Base-by-base conservation (phyloP, 495 filamentous ascomycete genomes). In the Neurospora intermedia region DNA sequence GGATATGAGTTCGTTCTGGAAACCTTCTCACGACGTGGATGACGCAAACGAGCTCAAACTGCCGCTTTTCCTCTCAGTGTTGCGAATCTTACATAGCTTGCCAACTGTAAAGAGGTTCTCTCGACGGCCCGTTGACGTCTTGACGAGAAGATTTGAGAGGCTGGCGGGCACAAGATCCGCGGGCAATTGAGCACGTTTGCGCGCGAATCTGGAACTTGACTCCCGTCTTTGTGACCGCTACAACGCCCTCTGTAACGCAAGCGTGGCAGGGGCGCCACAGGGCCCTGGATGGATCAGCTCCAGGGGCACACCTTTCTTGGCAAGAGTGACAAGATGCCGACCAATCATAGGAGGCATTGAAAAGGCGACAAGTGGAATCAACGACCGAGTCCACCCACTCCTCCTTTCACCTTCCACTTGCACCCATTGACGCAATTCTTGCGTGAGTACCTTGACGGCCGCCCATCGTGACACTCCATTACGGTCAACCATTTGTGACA, bases 151-250 rank as follows among this genome's bases (percentile, higher is more conserved):
- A 15, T 66, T 66, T 66, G 27, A 35, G 43, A 45, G 54, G 15
- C 54, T 15, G 54, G 54, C 54, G 46, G 31, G 42, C 59, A 54
- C 71, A 10, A 23, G 59, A 72, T 54, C 43, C 66, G 73, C 71
- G 73, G 75, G 54, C 69, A 48, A 74, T 77, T 80, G 79, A 81
- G 79, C 79, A 78, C 69, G 76, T 81, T 81, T 81, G 77, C 74
- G 80, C 77, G 74, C 75, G 77, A 35, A 66, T 66, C 54, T 35
- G 54, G 54, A 66, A 35, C 27, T 31, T 6, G 35, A 15, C n/a
- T n/a, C n/a, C n/a, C 31, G 35, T 38, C 35, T 38, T 38, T 66
- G 54, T 66, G 54, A 66, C 54, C 54, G 54, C 54, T 62, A 6
- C 54, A 66, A 66, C 54, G 54, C 54, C 54, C 27, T 38, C 27